These are phyloP conservation scores for Naganishia albida DNA, from an alignment of 1,284 basidiomycete species.

Conservation along the genomic window DNA sequence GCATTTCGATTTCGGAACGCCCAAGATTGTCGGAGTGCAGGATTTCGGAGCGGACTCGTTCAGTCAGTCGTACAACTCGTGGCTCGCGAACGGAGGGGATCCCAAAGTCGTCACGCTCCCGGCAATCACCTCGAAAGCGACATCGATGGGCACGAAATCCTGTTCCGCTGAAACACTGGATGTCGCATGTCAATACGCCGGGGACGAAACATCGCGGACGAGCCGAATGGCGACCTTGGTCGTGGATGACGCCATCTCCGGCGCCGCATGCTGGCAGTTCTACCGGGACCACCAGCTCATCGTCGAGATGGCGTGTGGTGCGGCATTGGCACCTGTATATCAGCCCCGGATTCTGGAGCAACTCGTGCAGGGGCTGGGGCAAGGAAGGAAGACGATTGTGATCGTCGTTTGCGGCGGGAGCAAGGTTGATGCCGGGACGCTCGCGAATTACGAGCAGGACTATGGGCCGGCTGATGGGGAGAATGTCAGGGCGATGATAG, in stretches of 20 bases:
- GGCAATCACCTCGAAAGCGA: conserved; percentile 42
- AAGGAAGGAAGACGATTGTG: conserved; percentile 35
- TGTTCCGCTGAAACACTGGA: conserved; percentile 20
- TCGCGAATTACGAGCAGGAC: conserved; percentile 15
- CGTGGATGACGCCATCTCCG: conserved; percentile 39
- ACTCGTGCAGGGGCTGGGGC: neutral
- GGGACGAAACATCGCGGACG: neutral
- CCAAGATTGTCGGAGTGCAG: conserved; percentile 37
- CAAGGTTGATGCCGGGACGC: conserved; percentile 27
- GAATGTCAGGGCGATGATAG: conserved; percentile 5
- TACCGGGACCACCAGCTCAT: conserved; percentile 36
- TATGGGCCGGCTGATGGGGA: conserved; percentile 19
- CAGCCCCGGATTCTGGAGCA: conserved; percentile 34
- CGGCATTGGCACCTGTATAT: conserved; percentile 39
- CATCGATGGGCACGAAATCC: conserved; percentile 40
- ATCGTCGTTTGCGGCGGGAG: conserved; percentile 45
- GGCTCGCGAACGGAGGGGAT: conserved; percentile 10
- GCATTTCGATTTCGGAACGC: conserved; percentile 39
- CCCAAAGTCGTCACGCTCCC: conserved; percentile 14
- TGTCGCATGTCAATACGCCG: conserved; percentile 35
- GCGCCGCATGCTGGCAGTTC: conserved; percentile 36
- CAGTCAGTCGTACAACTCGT: conserved; percentile 20
- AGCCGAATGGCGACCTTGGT: conserved; percentile 31
- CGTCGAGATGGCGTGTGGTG: conserved; percentile 44
- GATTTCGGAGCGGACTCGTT: conserved; percentile 37